Conservation (phyloP, 73 alveolate species). For the Breviolum minutum region DNA sequence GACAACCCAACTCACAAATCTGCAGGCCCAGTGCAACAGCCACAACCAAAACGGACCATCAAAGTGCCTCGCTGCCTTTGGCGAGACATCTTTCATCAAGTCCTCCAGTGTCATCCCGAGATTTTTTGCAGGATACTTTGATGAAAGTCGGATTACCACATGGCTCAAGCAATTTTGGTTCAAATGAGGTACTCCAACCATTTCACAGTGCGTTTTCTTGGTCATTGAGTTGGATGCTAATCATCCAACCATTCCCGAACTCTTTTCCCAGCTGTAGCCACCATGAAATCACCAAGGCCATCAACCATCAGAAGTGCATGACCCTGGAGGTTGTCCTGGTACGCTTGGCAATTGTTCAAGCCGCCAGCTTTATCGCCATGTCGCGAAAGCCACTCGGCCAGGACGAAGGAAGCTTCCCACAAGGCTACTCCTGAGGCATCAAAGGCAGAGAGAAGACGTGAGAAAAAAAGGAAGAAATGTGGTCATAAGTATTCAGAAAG, state of each 20-base stretch:
- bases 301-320: not conserved
- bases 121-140: no score
- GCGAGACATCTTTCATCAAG: not conserved
- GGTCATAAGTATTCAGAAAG: not conserved
- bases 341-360: conserved; percentile 5
- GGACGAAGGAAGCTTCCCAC: conserved; percentile 88
- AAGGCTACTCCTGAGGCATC: conserved; percentile 56
- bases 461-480: not conserved
- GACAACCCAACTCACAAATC: no score
- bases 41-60: not conserved
- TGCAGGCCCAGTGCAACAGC: no score
- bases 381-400: conserved; percentile 94
- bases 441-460: not conserved
- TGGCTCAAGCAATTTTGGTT: no score
- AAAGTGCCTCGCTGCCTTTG: not conserved
- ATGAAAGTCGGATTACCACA: no score
- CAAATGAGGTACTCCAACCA: no score
- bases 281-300: not conserved
- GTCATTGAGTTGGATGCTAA: not conserved
- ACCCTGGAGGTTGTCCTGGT: conserved; percentile 5
- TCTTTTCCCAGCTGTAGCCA: not conserved
- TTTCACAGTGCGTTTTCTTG: no score
- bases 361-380: conserved; percentile 7
- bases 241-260: not conserved
- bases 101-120: not conserved